Base-by-base conservation (phyloP, 2,329 filamentous ascomycete species). In the Penicillium psychrosexuale region DNA sequence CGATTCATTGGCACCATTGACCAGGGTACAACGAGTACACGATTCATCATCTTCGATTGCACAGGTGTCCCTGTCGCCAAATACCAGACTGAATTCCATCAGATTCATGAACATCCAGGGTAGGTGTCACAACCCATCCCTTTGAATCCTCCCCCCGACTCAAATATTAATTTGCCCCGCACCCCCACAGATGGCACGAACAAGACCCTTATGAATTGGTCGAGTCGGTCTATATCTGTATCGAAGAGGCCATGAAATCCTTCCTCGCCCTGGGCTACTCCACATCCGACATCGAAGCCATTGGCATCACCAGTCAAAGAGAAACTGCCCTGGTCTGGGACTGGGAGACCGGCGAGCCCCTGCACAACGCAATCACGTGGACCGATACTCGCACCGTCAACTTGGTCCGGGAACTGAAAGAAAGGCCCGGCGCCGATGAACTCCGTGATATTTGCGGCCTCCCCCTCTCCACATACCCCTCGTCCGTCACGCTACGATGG, bases 271-370 rank as follows among this genome's bases (percentile, higher is more conserved):
- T 84, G 53, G 90, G 91, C 57, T 82, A 90, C 73, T 79, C 81
- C 27, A 78, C 82, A 56, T 80, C 81, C 50, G 82, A 88, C 64
- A 90, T 96, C 68, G 87, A 78, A 70, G 83, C 88, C 11, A 81
- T 96, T 61, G 91, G 91, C 53, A 89, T 96, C 70, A 95, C 91
- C 56, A 95, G 92, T 75, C 91, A 96, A 78, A 86, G 91, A 69
- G 91, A 96, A 74, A 96, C 91, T 1, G 90, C 88, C 1, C 80
- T 96, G 1, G 86, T 91, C 27, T 96, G 91, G 91, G 90, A 96
- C 72, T 83, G 80, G 65, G 81, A 82, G 62, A 94, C 89, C 0
- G 91, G 91, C 60, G 82, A 94, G 71, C 85, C 90, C 4, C 78
- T 96, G 15, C 82, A 90, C 76, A 91, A 93, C 67, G 91, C 91